These are phyloP conservation scores for Gillenia trifoliata DNA, from an alignment of 306 rosid genomes.

Conservation along the genomic window DNA sequence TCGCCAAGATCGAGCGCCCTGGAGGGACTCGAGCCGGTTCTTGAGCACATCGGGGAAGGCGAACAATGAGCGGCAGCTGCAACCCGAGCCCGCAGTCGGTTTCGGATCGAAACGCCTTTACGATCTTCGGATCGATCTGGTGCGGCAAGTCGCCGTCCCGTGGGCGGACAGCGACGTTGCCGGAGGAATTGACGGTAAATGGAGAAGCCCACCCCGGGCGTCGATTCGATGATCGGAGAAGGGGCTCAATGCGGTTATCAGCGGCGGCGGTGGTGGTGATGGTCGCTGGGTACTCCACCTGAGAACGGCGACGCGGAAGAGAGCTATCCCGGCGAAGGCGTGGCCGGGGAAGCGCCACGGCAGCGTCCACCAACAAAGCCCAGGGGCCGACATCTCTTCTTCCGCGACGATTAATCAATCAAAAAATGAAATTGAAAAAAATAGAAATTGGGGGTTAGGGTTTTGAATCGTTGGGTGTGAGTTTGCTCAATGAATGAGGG, in stretches of 20 bases:
- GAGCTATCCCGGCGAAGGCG: conserved; percentile 56
- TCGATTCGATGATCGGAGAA: conserved; percentile 56
- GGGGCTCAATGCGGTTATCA: conserved; percentile 56
- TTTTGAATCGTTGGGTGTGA: conserved; percentile 2
- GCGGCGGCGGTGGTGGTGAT: neutral
- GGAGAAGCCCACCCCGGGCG: conserved; percentile 74
- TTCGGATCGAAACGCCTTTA: conserved; percentile 65
- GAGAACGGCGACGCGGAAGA: conserved; percentile 58
- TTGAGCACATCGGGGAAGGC: conserved; percentile 76
- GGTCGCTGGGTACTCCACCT: conserved; percentile 31
- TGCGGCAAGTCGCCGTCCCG: conserved; percentile 58
- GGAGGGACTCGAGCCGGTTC: conserved; percentile 67
- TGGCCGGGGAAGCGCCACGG: conserved; percentile 65
- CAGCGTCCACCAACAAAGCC: conserved; percentile 77
- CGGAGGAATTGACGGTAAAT: conserved; percentile 63
- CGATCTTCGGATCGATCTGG: conserved; percentile 81
- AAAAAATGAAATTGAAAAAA: neutral
- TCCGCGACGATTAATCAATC: conserved; percentile 33
- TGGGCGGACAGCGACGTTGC: conserved; percentile 64
- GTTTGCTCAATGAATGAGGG: conserved; percentile 79
- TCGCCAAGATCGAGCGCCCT: conserved; percentile 63
- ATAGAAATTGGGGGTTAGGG: conserved; percentile 23
- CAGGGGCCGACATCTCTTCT: conserved; percentile 84
- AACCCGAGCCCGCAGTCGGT: conserved; percentile 65
- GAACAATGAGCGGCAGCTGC: conserved; percentile 70